Conservation (phyloP, 208 protist genomes). For the Trypanosoma brucei region DNA sequence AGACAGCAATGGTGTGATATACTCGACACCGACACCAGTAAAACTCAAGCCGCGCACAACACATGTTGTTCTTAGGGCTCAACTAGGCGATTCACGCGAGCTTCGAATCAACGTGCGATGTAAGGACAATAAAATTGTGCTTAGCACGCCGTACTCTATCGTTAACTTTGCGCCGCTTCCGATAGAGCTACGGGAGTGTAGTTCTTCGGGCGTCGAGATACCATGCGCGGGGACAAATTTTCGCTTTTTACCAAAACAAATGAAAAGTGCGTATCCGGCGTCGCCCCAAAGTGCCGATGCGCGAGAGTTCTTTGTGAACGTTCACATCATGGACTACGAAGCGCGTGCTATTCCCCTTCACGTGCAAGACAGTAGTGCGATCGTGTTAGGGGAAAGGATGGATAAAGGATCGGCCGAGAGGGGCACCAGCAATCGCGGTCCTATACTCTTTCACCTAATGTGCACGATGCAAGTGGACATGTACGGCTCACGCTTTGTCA, state of each 20-base stretch:
- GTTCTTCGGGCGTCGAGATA: slow-evolving; percentile 30
- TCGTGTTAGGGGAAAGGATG: slow-evolving; percentile 40
- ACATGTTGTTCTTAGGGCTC: slow-evolving; percentile 5
- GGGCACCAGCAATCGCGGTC: not conserved
- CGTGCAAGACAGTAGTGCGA: slow-evolving; percentile 69
- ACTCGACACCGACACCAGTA: slow-evolving; percentile 1
- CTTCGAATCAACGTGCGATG: slow-evolving; percentile 38
- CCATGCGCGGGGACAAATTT: slow-evolving; percentile 45
- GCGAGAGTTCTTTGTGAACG: slow-evolving; percentile 74
- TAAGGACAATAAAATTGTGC: slow-evolving; percentile 29
- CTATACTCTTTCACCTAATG: slow-evolving; percentile 54
- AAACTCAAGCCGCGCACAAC: not conserved
- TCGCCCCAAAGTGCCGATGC: slow-evolving; percentile 28
- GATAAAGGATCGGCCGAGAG: not conserved
- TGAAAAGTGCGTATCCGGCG: slow-evolving; percentile 53
- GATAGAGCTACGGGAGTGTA: slow-evolving; percentile 60
- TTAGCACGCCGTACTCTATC: slow-evolving; percentile 63
- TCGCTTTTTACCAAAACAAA: slow-evolving; percentile 41
- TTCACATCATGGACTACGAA: slow-evolving; percentile 34
- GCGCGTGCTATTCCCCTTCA: slow-evolving; percentile 66
- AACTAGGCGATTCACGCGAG: slow-evolving; percentile 18
- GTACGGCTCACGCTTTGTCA: slow-evolving; percentile 55
- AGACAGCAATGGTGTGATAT: not conserved
- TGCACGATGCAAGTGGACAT: slow-evolving; percentile 57
- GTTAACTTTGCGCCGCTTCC: slow-evolving; percentile 72